Base-by-base conservation (phyloP, 352 stramenopile genomes). In the Pythium brachiatum region DNA sequence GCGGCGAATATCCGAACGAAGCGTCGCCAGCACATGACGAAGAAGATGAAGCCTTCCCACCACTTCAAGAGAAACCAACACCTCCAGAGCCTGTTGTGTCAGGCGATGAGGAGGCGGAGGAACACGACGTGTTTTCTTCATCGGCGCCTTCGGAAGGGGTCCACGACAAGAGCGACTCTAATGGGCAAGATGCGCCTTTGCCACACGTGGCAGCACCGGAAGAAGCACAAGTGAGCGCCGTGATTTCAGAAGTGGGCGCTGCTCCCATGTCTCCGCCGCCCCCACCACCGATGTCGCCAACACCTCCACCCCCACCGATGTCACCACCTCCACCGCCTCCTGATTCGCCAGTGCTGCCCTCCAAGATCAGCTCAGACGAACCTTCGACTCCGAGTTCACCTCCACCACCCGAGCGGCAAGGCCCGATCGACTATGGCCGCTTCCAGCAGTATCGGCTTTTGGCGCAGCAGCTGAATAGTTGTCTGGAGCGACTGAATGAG, bases 401-500 rank as follows among this genome's bases (percentile, higher is more conserved):
- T 16, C n/a, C 47, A 13, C 38, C 41, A n/a, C 15, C 38, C 7
- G 9, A 20, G 16, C 13, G 52, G 7, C 26, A 60, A 29, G 50
- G 43, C 18, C 66, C 74, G 2, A 87, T 95, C n/a, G 82, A 93
- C 36, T 93, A 93, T 46, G 88, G 78, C 13, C 69, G 65, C 15
- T 93, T 90, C 63, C 72, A 78, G 3, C 69, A 80, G 12, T 95
- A 95, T 56, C 78, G 82, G 23, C 53, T 70, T 1, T 72, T 90
- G 38, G 86, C 86, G 23, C 84, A 94, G 44, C 83, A 85, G 26
- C 84, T 95, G 25, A 95, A 95, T 62, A 60, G 60, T 6, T 95
- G 86, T 21, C 74, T 95, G 32, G 86, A 95, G 66, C 74, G 76
- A 47, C 73, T 90, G 25, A 76, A 68, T 27, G 80, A 90, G 75